Evolutionary conservation across 2,329 filamentous ascomycete genomes (phyloP).

Genomic region (Diaporthe batatas): DNA sequence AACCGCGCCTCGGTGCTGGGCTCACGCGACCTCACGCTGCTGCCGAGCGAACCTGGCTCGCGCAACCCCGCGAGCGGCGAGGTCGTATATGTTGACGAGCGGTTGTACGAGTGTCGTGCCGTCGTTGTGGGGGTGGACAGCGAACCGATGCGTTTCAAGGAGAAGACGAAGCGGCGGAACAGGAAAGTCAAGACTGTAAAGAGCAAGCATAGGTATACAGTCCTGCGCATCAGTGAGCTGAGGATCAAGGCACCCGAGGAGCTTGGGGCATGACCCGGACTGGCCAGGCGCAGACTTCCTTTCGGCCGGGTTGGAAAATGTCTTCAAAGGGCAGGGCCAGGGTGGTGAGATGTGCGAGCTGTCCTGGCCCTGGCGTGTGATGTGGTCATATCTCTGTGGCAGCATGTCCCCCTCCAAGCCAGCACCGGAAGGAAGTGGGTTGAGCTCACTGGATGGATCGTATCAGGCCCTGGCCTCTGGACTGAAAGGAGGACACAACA

Average conservation of each 20-base stretch:
- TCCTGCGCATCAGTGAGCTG: slow-evolving; percentile 86
- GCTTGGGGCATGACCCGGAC: slow-evolving; percentile 48
- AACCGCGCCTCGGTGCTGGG: slow-evolving; percentile 88
- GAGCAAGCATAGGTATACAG: slow-evolving; percentile 93
- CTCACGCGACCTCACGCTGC: slow-evolving; percentile 88
- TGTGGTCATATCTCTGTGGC: background rate
- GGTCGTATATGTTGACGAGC: slow-evolving; percentile 83
- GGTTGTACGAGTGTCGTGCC: slow-evolving; percentile 86
- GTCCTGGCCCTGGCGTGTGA: background rate
- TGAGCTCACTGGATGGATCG: background rate
- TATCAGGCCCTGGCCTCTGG: background rate
- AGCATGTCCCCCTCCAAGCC: background rate
- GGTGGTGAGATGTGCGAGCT: background rate
- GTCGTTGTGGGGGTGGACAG: slow-evolving; percentile 87
- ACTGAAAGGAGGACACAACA: background rate
- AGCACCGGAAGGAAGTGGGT: background rate
- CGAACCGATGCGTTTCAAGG: slow-evolving; percentile 81
- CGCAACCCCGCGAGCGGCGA: slow-evolving; percentile 76
- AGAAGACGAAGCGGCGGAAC: slow-evolving; percentile 86
- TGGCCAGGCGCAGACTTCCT: background rate
- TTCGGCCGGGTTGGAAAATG: background rate
- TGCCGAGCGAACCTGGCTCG: slow-evolving; percentile 11
- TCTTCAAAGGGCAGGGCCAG: background rate
- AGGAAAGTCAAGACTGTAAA: slow-evolving; percentile 79
- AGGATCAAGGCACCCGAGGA: slow-evolving; percentile 68